phyloP scores from a whole-genome alignment of 306 rosid species.

The Cicer judaicum region DNA sequence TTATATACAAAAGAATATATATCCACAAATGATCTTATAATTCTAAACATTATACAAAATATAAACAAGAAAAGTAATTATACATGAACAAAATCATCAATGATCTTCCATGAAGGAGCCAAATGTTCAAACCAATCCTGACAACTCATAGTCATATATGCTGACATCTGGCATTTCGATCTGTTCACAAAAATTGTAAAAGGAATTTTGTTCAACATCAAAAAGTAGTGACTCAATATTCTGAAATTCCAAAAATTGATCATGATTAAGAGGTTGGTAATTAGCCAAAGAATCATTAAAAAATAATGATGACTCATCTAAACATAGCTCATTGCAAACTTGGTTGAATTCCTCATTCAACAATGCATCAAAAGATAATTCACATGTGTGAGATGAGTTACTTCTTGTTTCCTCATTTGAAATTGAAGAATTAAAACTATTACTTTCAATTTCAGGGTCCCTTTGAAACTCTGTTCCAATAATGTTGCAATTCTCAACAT shows the following conservation, averaged over 20 bases:
- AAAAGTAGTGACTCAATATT: constrained; percentile 50
- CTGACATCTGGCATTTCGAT: constrained; percentile 51
- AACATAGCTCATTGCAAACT: constrained; percentile 44
- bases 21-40: constrained; percentile 21
- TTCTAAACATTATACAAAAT: constrained; percentile 23
- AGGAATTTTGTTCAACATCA: constrained; percentile 46
- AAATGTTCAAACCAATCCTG: constrained; percentile 46
- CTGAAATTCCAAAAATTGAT: constrained; percentile 37
- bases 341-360: constrained; percentile 47
- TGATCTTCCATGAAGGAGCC: constrained; percentile 25
- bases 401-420: constrained; percentile 42
- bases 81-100: constrained; percentile 8
- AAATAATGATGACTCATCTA: constrained; percentile 38
- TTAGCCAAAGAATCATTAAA: constrained; percentile 37
- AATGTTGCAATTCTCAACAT: constrained; percentile 17
- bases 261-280: constrained; percentile 1
- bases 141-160: constrained; percentile 56
- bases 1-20: constrained; percentile 41
- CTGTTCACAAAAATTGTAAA: constrained; percentile 39
- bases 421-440: constrained; percentile 26
- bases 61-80: constrained; percentile 35
- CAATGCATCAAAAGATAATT: constrained; percentile 36
- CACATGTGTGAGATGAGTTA: constrained; percentile 29
- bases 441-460: constrained; percentile 18
- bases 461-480: not conserved